These are phyloP conservation scores for Calonectria hongkongensis DNA, from an alignment of 2,329 filamentous ascomycete genomes.

Conservation along the genomic window DNA sequence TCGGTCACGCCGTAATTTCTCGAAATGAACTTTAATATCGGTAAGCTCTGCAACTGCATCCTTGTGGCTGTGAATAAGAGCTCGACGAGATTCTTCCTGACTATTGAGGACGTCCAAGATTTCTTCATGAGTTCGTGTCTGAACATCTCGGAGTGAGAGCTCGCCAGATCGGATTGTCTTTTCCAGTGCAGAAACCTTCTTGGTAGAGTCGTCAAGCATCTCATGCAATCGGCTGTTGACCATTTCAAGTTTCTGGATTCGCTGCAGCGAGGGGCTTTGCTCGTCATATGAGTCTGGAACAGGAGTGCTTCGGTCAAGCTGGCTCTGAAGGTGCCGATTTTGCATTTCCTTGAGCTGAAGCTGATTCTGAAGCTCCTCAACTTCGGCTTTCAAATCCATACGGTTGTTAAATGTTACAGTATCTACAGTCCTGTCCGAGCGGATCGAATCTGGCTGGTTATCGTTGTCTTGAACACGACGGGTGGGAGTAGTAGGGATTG, in stretches of 20 bases:
- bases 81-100: conserved; percentile 91
- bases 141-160: conserved; percentile 91
- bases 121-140: conserved; percentile 95
- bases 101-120: conserved; percentile 93
- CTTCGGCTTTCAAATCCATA: conserved; percentile 92
- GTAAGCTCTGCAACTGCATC: conserved; percentile 88
- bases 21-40: conserved; percentile 90
- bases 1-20: conserved; percentile 89
- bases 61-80: conserved; percentile 89
- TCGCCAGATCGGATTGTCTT: conserved; percentile 91
- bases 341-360: conserved; percentile 96
- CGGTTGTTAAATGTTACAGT: conserved; percentile 89
- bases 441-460: conserved; percentile 81
- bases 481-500: conserved; percentile 85
- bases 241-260: conserved; percentile 93
- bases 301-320: conserved; percentile 83
- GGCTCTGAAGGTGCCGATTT: conserved; percentile 92
- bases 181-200: conserved; percentile 93
- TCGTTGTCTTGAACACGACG: conserved; percentile 80
- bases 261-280: conserved; percentile 85
- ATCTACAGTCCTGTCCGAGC: conserved; percentile 89
- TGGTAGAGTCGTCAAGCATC: conserved; percentile 93
- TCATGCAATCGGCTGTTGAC: conserved; percentile 94
- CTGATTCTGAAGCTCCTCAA: conserved; percentile 95
- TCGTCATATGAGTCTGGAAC: conserved; percentile 81